These are phyloP conservation scores for Wickerhamomyces chambardii DNA, from an alignment of 805 yeast genomes.

Conservation along the genomic window DNA sequence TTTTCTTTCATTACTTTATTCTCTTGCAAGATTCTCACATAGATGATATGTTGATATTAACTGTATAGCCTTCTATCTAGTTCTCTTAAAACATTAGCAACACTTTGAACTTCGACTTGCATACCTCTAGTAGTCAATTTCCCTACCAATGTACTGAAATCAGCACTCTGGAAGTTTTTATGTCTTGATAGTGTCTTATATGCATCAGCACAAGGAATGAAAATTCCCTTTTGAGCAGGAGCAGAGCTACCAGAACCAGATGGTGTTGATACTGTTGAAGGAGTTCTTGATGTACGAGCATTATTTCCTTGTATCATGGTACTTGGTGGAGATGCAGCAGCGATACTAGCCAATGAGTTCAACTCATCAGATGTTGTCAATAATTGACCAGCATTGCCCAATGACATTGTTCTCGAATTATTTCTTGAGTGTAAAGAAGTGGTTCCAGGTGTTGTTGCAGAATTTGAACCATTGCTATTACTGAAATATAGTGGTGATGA, in stretches of 20 bases:
- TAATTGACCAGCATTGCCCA: too few species aligned
- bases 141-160: constrained; percentile 65
- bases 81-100: constrained; percentile 77
- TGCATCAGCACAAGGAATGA: constrained; percentile 86
- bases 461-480: too few species aligned
- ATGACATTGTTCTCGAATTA: too few species aligned
- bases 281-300: constrained; percentile 4
- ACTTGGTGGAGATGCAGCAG: too few species aligned
- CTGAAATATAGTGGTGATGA: constrained; percentile 12
- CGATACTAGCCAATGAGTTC: too few species aligned
- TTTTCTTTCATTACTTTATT: too few species aligned
- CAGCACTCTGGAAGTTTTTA: constrained; percentile 64
- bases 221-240: constrained; percentile 30
- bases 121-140: constrained; percentile 74
- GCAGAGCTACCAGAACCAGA: neutral
- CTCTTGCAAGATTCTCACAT: too few species aligned
- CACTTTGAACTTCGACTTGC: constrained; percentile 88
- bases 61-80: constrained; percentile 44
- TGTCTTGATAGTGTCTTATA: constrained; percentile 81
- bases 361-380: too few species aligned
- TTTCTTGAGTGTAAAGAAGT: constrained; percentile 2
- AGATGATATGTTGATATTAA: constrained; percentile 3
- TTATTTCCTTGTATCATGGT: too few species aligned
- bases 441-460: too few species aligned
- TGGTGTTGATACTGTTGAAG: neutral